Evolutionary conservation across 129 eudicot species (phyloP).

Genomic region (Saussurea involucrata): DNA sequence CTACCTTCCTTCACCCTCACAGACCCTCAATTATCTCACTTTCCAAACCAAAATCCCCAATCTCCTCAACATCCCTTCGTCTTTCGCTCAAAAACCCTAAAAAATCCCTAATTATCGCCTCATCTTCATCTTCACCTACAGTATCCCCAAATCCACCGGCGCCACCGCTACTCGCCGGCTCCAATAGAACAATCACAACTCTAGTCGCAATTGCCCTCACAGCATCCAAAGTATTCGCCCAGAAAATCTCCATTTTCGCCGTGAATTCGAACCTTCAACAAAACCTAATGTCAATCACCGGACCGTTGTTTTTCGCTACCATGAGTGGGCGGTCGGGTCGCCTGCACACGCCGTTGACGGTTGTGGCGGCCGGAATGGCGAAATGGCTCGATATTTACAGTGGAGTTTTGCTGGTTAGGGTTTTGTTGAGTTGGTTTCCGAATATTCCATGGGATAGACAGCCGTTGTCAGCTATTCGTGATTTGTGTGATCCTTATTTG

Average conservation of each 20-base stretch:
- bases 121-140: conserved; percentile 18
- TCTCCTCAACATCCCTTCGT: conserved; percentile 19
- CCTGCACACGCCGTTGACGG: conserved; percentile 73
- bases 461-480: conserved; percentile 77
- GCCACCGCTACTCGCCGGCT: conserved; percentile 36
- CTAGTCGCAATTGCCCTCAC: conserved; percentile 44
- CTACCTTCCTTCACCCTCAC: conserved; percentile 11
- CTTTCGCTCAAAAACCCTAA: conserved; percentile 17
- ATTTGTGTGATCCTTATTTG: conserved; percentile 91
- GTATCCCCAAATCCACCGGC: conserved; percentile 16
- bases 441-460: conserved; percentile 96
- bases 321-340: conserved; percentile 28
- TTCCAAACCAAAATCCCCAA: conserved; percentile 13
- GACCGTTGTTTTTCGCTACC: conserved; percentile 71
- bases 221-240: conserved; percentile 38
- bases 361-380: conserved; percentile 78
- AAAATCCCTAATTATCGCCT: conserved; percentile 30
- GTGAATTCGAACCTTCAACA: conserved; percentile 24
- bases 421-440: conserved; percentile 95
- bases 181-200: conserved; percentile 68
- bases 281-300: conserved; percentile 30
- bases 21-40: conserved; percentile 22
- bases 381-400: conserved; percentile 84
- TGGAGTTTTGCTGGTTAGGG: conserved; percentile 88
- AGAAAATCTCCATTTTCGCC: conserved; percentile 25